Conservation (phyloP, 139 green algal genomes). For the Asterochloris erici region DNA sequence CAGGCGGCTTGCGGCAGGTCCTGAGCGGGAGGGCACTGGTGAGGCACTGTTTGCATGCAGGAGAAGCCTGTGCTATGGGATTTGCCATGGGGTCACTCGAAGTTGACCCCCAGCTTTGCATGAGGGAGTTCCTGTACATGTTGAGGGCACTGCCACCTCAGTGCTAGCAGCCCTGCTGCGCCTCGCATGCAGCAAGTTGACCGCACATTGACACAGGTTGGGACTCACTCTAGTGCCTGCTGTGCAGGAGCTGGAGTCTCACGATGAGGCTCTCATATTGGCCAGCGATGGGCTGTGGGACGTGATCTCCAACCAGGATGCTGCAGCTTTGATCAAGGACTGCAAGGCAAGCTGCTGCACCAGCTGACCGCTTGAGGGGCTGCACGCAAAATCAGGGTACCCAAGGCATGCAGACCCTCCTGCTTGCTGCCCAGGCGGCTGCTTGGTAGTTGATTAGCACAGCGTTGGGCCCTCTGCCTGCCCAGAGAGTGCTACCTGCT, state of each 20-base stretch:
- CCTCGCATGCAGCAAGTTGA: too few relatives aligned
- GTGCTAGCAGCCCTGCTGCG: too few relatives aligned
- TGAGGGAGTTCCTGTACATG: too few relatives aligned
- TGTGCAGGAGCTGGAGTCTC: constrained; percentile 4
- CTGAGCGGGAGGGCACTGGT: too few relatives aligned
- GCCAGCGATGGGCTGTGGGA: constrained; percentile 77
- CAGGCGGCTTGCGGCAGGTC: too few relatives aligned
- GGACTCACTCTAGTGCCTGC: constrained; percentile 19
- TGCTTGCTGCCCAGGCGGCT: not conserved
- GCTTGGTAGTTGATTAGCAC: not conserved
- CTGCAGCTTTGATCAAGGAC: constrained; percentile 31
- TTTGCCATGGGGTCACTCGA: too few relatives aligned
- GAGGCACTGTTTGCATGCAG: too few relatives aligned
- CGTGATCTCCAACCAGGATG: constrained; percentile 71
- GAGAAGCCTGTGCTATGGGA: too few relatives aligned
- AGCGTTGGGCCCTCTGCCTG: not conserved
- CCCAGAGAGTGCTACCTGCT: too few relatives aligned
- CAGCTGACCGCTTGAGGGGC: not conserved
- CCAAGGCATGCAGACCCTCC: not conserved
- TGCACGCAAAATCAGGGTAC: not conserved
- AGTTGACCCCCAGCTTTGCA: too few relatives aligned
- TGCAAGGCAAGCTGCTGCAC: constrained; percentile 16
- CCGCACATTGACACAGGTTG: constrained; percentile 25
- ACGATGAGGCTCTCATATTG: constrained; percentile 69
- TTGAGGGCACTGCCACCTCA: too few relatives aligned